These are phyloP conservation scores for Bocquillonia castaneifolia DNA, from an alignment of 441 rosid genomes.

Conservation along the genomic window DNA sequence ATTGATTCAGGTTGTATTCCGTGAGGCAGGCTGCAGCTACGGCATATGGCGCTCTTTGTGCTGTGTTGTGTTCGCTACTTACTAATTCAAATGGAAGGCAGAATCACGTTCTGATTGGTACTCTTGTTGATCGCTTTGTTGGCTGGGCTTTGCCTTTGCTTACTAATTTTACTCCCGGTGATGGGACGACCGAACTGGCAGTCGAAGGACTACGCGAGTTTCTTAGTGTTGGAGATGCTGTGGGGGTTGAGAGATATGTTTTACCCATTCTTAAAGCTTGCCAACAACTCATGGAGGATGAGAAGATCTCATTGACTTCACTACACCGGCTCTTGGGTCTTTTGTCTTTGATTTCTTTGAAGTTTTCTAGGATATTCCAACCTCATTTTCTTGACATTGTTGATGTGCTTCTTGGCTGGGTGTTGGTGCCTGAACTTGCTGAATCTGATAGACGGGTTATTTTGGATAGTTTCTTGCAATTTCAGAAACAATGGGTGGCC, in stretches of 20 bases:
- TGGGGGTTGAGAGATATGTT: conserved; percentile 75
- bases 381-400: conserved; percentile 92
- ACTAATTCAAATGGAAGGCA: conserved; percentile 75
- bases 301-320: conserved; percentile 83
- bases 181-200: conserved; percentile 63
- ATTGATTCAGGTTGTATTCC: conserved; percentile 53
- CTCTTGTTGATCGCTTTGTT: conserved; percentile 79
- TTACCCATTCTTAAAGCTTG: conserved; percentile 80
- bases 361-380: conserved; percentile 71
- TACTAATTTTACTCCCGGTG: conserved; percentile 59
- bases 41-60: conserved; percentile 82
- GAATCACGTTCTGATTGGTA: conserved; percentile 71
- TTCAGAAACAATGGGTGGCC: conserved; percentile 95
- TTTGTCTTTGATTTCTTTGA: conserved; percentile 69
- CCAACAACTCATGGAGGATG: conserved; percentile 93
- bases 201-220: conserved; percentile 80
- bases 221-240: conserved; percentile 71
- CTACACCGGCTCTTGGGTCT: conserved; percentile 58
- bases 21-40: conserved; percentile 80
- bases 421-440: conserved; percentile 76
- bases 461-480: conserved; percentile 88
- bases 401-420: conserved; percentile 98
- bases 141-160: conserved; percentile 89
- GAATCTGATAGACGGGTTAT: conserved; percentile 74
- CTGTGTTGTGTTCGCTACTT: conserved; percentile 66